phyloP scores from a whole-genome alignment of 2,329 filamentous ascomycete genomes.

The Chaetomium sp. region DNA sequence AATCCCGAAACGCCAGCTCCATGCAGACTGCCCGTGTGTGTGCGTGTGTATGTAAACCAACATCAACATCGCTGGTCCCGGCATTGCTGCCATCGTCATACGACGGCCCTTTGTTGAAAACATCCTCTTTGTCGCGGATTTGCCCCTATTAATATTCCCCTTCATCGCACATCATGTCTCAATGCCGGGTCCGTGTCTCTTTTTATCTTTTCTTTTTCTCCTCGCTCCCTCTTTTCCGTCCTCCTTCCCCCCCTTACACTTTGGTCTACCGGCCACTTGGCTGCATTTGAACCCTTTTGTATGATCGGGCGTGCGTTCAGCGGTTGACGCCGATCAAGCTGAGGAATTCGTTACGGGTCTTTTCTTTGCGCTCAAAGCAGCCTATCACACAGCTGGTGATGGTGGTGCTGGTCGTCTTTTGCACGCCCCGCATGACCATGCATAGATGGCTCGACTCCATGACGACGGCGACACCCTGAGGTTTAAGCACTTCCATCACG shows the following conservation, averaged over 20 bases:
- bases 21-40: constrained; percentile 5
- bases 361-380: constrained; percentile 84
- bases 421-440: constrained; percentile 98
- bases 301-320: constrained; percentile 30
- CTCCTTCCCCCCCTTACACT: neutral
- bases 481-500: constrained; percentile 85
- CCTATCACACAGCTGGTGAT: constrained; percentile 98
- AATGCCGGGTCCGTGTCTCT: too few relatives aligned
- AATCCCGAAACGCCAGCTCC: constrained; percentile 13
- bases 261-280: neutral
- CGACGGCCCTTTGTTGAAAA: constrained; percentile 14
- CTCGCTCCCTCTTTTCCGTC: neutral
- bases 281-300: neutral
- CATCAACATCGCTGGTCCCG: neutral
- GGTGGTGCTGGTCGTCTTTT: constrained; percentile 80
- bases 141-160: neutral
- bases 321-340: constrained; percentile 64
- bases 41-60: neutral
- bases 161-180: neutral
- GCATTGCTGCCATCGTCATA: constrained; percentile 13
- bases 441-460: constrained; percentile 96
- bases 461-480: constrained; percentile 91
- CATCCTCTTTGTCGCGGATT: too few relatives aligned
- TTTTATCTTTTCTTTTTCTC: too few relatives aligned
- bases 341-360: constrained; percentile 93